Evolutionary conservation across 768 basidiomycete species (phyloP).

Genomic region (Calocera viscosa): DNA sequence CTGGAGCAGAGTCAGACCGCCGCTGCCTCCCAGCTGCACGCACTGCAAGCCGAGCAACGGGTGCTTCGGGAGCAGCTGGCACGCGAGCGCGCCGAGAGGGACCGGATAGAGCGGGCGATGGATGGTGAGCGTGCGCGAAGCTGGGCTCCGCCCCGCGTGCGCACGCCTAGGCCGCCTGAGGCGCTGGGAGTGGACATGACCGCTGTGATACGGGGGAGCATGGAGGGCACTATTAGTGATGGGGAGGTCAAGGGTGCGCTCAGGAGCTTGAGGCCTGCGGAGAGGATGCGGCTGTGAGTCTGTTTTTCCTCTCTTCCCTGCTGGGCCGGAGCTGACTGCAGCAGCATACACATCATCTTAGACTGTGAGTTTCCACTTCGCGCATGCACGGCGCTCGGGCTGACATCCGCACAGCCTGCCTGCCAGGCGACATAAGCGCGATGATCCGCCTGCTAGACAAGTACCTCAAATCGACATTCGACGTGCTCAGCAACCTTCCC

Average conservation of each 20-base stretch:
- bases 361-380: conserved; percentile 35
- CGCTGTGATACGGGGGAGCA: not conserved
- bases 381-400: conserved; percentile 12
- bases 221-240: not conserved
- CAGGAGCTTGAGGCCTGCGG: conserved; percentile 49
- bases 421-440: conserved; percentile 72
- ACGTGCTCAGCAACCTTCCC: conserved; percentile 60
- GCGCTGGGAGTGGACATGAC: not conserved
- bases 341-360: conserved; percentile 48
- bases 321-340: conserved; percentile 10
- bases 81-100: conserved; percentile 12
- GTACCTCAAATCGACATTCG: conserved; percentile 70
- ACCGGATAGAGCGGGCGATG: conserved; percentile 25
- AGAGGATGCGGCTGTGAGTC: conserved; percentile 60
- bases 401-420: conserved; percentile 38
- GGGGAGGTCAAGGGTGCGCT: conserved; percentile 53
- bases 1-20: conserved; percentile 45
- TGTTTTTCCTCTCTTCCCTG: conserved; percentile 5
- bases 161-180: not conserved
- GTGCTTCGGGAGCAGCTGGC: conserved; percentile 43
- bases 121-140: conserved; percentile 52
- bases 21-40: conserved; percentile 70
- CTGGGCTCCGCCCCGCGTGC: not conserved
- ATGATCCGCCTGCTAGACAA: conserved; percentile 78
- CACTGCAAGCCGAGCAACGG: conserved; percentile 67